Base-by-base conservation (phyloP, 345 rosid genomes). In the Toxicodendron radicans region DNA sequence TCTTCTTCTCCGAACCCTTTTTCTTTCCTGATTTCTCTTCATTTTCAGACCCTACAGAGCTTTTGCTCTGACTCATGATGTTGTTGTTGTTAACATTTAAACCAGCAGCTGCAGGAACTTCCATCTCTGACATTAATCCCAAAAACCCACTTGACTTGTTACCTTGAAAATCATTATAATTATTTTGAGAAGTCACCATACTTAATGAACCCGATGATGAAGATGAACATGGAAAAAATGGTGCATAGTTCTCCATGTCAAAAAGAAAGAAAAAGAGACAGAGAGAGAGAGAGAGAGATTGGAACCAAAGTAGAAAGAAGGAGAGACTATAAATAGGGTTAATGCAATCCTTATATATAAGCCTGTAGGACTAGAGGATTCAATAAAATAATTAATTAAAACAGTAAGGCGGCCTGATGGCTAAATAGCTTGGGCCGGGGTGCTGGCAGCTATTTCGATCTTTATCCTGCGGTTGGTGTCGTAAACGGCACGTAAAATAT, bases 1-100 rank as follows among this genome's bases (percentile, higher is more conserved):
- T 69, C 84, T 91, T 91, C 80, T 86, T 90, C 48, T 75, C 81
- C n/a, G 43, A 38, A 1, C 71, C 82, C n/a, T 83, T 87, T 57
- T 68, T 83, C 71, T 84, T 89, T 30, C 64, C 78, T 16, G 10
- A 38, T 48, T 71, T 70, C 46, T 63, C 86, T 70, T 71, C 83
- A 27, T 38, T 75, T 78, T 73, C 70, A 69, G 65, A 52, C 65
- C 64, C 80, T 30, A 11, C 72, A 21, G 60, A 66, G 53, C 67
- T 61, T 35, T 54, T 52, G 48, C 38, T 67, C 51, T 51, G 58
- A 18, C 65, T 48, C 18, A 48, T 48, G 58, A 9, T 67, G 30
- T 21, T 49, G 45, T 7, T 21, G n/a, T 12, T 17, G 59, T 18
- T 57, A 7, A 20, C 24, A 5, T 70, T 61, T 8, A 74, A 41